A percentile compares a stretch with the other conserved stretches of the same genome.
phyloP scores from a whole-genome alignment of 2,329 filamentous ascomycete species.

The Iodosphaeria phyllophila region DNA sequence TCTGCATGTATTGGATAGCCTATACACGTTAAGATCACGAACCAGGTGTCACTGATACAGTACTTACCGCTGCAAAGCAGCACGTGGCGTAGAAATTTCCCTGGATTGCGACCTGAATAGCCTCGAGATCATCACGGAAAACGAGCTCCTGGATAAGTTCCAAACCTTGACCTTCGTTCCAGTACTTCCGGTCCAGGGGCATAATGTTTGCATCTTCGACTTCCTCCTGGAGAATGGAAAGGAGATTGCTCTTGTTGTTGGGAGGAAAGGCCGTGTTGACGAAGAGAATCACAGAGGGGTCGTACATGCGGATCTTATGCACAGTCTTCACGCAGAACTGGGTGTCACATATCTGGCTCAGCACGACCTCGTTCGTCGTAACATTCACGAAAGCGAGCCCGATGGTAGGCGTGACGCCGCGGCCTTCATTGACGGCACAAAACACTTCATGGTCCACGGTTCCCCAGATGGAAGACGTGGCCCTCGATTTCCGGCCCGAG shows the following conservation, averaged over 20 bases:
- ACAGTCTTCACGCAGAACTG: slow-evolving; percentile 81
- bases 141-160: slow-evolving; percentile 67
- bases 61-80: slow-evolving; percentile 64
- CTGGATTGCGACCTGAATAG: slow-evolving; percentile 58
- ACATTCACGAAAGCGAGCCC: slow-evolving; percentile 79
- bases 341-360: slow-evolving; percentile 85
- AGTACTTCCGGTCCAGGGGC: slow-evolving; percentile 57
- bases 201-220: slow-evolving; percentile 42
- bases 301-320: slow-evolving; percentile 68
- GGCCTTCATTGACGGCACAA: slow-evolving; percentile 77
- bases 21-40: slow-evolving; percentile 16
- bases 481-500: slow-evolving; percentile 25
- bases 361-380: slow-evolving; percentile 62
- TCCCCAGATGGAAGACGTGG: slow-evolving; percentile 21
- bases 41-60: not conserved
- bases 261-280: slow-evolving; percentile 48
- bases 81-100: slow-evolving; percentile 79
- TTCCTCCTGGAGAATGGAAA: slow-evolving; percentile 55
- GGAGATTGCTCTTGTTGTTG: slow-evolving; percentile 53
- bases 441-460: slow-evolving; percentile 50
- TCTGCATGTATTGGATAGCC: slow-evolving; percentile 67
- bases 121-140: slow-evolving; percentile 60
- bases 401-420: slow-evolving; percentile 70
- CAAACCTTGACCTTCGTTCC: slow-evolving; percentile 62
- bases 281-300: slow-evolving; percentile 64